These are phyloP conservation scores for Fusarium papillatum DNA, from an alignment of 2,329 filamentous ascomycete genomes.

Conservation along the genomic window DNA sequence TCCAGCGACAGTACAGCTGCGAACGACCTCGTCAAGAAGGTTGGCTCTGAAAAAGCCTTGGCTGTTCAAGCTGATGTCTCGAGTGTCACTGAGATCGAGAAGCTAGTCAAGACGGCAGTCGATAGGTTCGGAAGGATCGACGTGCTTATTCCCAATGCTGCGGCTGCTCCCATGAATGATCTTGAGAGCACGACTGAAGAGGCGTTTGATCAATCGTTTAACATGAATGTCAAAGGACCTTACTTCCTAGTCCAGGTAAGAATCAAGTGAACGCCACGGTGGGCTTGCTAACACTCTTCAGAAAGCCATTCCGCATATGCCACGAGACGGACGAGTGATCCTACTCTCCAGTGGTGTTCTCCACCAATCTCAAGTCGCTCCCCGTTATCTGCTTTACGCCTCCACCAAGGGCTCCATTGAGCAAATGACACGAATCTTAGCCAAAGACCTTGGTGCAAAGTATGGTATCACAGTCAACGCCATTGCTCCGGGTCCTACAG, in stretches of 20 bases:
- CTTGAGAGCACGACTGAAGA: neutral
- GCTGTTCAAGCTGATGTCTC: neutral
- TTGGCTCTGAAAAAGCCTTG: neutral
- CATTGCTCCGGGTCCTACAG: neutral
- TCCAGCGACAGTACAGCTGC: neutral
- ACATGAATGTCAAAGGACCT: neutral
- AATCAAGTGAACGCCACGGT: no score
- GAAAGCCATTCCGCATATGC: neutral
- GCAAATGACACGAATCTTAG: neutral
- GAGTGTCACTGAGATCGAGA: neutral
- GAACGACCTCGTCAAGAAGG: neutral
- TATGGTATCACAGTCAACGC: neutral
- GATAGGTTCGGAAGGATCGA: neutral
- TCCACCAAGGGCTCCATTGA: neutral
- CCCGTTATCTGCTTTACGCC: neutral
- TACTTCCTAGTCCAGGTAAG: neutral
- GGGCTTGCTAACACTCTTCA: neutral
- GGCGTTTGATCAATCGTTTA: neutral
- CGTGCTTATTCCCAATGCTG: neutral
- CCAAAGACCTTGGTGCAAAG: neutral
- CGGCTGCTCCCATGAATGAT: neutral
- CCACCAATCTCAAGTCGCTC: neutral
- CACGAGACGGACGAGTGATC: neutral
- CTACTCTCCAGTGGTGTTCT: neutral
- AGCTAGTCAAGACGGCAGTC: neutral